A percentile compares a stretch with the other conserved stretches of the same genome.
These are phyloP conservation scores for Globisporangium mamillatum DNA, from an alignment of 352 stramenopile genomes.

Conservation along the genomic window DNA sequence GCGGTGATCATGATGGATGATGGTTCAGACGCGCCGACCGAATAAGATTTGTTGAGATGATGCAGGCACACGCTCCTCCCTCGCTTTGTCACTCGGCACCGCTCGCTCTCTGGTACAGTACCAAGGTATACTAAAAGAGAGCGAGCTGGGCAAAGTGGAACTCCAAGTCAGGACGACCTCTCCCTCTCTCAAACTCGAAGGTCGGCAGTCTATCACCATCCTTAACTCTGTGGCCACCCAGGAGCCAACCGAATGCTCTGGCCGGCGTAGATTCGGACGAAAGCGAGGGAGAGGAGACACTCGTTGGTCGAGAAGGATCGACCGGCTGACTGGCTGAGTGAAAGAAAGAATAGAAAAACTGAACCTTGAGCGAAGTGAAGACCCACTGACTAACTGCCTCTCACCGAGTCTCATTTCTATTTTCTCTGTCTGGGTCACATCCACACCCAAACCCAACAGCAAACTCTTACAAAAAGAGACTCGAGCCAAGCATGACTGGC, in stretches of 20 bases:
- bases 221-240: not conserved
- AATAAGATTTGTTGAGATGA: not conserved
- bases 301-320: not conserved
- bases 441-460: not conserved
- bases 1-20: not conserved
- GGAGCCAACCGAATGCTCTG: not conserved
- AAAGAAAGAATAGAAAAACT: not conserved
- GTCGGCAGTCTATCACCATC: not conserved
- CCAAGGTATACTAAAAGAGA: not conserved
- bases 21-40: not conserved
- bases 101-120: not conserved
- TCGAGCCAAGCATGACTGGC: not conserved
- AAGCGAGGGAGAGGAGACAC: not conserved
- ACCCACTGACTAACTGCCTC: not conserved
- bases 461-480: not conserved
- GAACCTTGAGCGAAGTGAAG: not conserved
- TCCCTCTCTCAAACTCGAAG: not conserved
- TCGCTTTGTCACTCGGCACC: not conserved
- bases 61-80: not conserved
- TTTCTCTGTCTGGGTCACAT: conserved; percentile 1
- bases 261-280: not conserved
- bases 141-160: not conserved
- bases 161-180: conserved; percentile 1
- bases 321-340: not conserved
- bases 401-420: not conserved